These are phyloP conservation scores for Phaeolepiota aurea DNA, from an alignment of 768 basidiomycete genomes.

Conservation along the genomic window DNA sequence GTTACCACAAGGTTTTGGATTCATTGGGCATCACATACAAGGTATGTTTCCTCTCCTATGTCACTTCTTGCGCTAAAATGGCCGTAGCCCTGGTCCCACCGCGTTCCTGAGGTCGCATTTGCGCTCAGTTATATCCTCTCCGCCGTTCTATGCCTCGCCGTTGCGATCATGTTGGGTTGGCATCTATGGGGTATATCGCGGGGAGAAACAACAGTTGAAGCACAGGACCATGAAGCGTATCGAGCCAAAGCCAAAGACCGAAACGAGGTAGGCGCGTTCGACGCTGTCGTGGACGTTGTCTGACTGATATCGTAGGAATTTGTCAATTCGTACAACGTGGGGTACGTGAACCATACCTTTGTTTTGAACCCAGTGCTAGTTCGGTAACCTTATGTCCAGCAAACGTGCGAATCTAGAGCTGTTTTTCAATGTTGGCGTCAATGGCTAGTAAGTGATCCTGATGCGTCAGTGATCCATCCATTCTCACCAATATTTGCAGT, in stretches of 20 bases:
- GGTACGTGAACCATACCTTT: constrained; percentile 28
- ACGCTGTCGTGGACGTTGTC: background rate
- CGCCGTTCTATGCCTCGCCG: constrained; percentile 65
- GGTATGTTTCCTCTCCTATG: constrained; percentile 18
- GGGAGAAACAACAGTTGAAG: constrained; percentile 88
- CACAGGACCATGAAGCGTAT: constrained; percentile 81
- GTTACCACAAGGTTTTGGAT: constrained; percentile 50
- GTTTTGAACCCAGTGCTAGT: background rate
- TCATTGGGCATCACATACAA: constrained; percentile 48
- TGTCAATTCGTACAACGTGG: constrained; percentile 88
- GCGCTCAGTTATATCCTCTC: constrained; percentile 72
- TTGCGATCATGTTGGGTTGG: constrained; percentile 64
- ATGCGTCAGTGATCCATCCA: background rate
- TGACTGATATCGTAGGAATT: constrained; percentile 43
- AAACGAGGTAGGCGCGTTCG: constrained; percentile 47
- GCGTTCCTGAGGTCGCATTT: constrained; percentile 61
- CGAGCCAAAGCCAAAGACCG: constrained; percentile 56
- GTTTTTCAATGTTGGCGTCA: constrained; percentile 81
- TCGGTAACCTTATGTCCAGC: constrained; percentile 20
- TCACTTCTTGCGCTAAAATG: background rate
- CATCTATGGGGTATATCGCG: constrained; percentile 63
- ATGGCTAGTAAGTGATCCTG: constrained; percentile 63
- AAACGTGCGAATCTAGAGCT: constrained; percentile 61
- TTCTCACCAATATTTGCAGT: too few relatives aligned
- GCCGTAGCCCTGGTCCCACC: constrained; percentile 42